A percentile compares a stretch with the other conserved stretches of the same genome.
phyloP scores from a whole-genome alignment of 2,329 filamentous ascomycete genomes.

The Pestalotiopsis sp. region DNA sequence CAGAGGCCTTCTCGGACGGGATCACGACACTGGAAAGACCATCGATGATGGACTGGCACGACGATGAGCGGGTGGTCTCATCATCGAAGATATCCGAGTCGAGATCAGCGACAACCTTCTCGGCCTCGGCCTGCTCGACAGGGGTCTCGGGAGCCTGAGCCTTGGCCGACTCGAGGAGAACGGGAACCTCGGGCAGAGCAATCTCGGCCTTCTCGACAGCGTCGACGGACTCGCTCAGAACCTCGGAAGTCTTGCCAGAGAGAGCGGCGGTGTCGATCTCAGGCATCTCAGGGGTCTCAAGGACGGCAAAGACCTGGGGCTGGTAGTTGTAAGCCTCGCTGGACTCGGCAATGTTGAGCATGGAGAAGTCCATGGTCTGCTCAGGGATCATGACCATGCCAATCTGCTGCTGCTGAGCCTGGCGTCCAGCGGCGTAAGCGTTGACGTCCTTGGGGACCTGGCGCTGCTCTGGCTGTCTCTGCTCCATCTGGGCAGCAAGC shows the following conservation, averaged over 20 bases:
- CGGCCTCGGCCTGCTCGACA: slow-evolving; percentile 24
- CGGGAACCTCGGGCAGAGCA: slow-evolving; percentile 53
- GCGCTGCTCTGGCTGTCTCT: slow-evolving; percentile 46
- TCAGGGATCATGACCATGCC: slow-evolving; percentile 86
- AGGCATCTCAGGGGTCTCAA: slow-evolving; percentile 70
- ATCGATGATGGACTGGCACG: slow-evolving; percentile 46
- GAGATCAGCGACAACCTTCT: slow-evolving; percentile 31
- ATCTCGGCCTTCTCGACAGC: slow-evolving; percentile 60
- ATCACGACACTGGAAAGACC: slow-evolving; percentile 48
- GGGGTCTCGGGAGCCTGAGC: slow-evolving; percentile 31
- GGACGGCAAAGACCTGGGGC: slow-evolving; percentile 73
- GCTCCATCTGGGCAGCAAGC: slow-evolving; percentile 42
- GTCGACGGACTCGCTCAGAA: slow-evolving; percentile 48
- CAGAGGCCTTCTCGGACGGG: slow-evolving; percentile 64
- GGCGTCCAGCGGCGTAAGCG: slow-evolving; percentile 56
- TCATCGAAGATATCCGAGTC: slow-evolving; percentile 66
- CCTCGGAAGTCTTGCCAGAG: slow-evolving; percentile 70
- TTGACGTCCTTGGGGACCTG: slow-evolving; percentile 69
- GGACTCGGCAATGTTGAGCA: slow-evolving; percentile 61
- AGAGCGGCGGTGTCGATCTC: slow-evolving; percentile 63
- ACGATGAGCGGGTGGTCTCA: slow-evolving; percentile 31
- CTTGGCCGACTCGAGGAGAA: slow-evolving; percentile 32
- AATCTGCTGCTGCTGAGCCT: slow-evolving; percentile 66
- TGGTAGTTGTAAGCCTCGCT: slow-evolving; percentile 61
- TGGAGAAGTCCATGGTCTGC: slow-evolving; percentile 73